Conservation (phyloP, 768 basidiomycete species). For the Dentipellis fragilis region DNA sequence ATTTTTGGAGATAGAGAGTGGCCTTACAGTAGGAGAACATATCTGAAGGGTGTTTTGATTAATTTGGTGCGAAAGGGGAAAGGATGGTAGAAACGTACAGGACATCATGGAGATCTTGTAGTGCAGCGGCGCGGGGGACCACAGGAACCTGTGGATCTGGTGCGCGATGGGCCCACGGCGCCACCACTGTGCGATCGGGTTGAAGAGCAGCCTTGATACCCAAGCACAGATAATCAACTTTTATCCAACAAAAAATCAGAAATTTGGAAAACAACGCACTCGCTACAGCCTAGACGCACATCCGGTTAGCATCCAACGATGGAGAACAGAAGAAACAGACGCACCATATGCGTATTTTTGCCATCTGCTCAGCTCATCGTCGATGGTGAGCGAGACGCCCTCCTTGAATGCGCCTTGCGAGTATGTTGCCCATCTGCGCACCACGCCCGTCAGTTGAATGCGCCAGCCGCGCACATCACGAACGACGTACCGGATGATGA, state of each 20-base stretch:
- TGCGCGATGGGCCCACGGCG: slow-evolving; percentile 70
- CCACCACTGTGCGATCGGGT: slow-evolving; percentile 76
- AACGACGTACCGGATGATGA: slow-evolving; percentile 22
- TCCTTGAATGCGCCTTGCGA: slow-evolving; percentile 81
- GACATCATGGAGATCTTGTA: slow-evolving; percentile 44
- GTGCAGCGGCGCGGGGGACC: slow-evolving; percentile 48
- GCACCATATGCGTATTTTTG: slow-evolving; percentile 78
- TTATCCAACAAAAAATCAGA: not conserved
- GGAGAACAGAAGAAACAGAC: slow-evolving; percentile 11
- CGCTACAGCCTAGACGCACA: slow-evolving; percentile 45
- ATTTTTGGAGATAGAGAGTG: not conserved
- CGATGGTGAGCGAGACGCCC: slow-evolving; percentile 81
- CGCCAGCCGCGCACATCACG: not conserved
- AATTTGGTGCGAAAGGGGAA: not conserved
- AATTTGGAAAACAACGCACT: slow-evolving; percentile 18
- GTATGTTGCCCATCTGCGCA: slow-evolving; percentile 71
- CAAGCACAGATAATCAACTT: not conserved
- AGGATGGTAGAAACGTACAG: slow-evolving; percentile 25
- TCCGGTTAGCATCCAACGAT: slow-evolving; percentile 1
- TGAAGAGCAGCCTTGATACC: slow-evolving; percentile 42
- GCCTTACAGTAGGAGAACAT: slow-evolving; percentile 46
- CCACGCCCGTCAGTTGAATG: not conserved
- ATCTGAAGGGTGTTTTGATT: slow-evolving; percentile 17
- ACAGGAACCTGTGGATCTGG: slow-evolving; percentile 67
- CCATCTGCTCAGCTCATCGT: slow-evolving; percentile 90